Percentiles rank a stretch among this genome's conserved stretches.
Evolutionary conservation across 805 yeast species (phyloP).

Genomic region (Yarrowia phangngaensis): DNA sequence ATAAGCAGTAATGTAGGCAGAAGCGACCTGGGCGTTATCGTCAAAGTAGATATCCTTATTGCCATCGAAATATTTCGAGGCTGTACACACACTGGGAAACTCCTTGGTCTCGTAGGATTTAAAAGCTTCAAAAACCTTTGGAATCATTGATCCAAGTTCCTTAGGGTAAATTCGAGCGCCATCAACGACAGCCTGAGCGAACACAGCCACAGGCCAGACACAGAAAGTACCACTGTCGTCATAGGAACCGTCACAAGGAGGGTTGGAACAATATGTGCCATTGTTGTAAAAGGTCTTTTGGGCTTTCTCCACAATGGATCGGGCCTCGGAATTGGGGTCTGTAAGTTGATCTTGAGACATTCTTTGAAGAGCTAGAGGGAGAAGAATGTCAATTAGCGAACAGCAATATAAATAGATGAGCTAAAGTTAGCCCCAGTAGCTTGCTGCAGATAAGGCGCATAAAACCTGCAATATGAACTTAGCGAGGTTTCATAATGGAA

Average conservation of each 20-base stretch:
- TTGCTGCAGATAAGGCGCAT: too few species aligned
- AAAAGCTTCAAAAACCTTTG: constrained; percentile 50
- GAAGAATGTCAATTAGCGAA: too few species aligned
- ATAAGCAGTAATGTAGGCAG: constrained; percentile 60
- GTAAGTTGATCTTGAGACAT: constrained; percentile 5
- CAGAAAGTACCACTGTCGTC: constrained; percentile 55
- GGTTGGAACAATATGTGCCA: constrained; percentile 33
- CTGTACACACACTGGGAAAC: constrained; percentile 54
- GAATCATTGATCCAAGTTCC: constrained; percentile 52
- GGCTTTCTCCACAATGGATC: constrained; percentile 15
- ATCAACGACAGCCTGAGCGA: constrained; percentile 63
- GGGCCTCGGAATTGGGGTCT: constrained; percentile 21
- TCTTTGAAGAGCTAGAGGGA: too few species aligned
- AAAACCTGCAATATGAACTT: too few species aligned
- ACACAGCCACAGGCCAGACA: constrained; percentile 67
- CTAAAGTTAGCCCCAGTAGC: too few species aligned
- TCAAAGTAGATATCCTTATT: constrained; percentile 64
- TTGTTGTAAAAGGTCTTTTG: constrained; percentile 34
- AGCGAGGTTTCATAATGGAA: too few species aligned
- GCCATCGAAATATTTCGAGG: constrained; percentile 56
- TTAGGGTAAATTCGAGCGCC: constrained; percentile 52
- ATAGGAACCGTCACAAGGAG: constrained; percentile 44
- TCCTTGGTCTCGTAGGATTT: constrained; percentile 50
- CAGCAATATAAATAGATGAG: too few species aligned
- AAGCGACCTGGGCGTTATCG: constrained; percentile 71